These are phyloP conservation scores for Chytridium lagenaria DNA, from an alignment of 371 early-diverging fungal species.

Conservation along the genomic window DNA sequence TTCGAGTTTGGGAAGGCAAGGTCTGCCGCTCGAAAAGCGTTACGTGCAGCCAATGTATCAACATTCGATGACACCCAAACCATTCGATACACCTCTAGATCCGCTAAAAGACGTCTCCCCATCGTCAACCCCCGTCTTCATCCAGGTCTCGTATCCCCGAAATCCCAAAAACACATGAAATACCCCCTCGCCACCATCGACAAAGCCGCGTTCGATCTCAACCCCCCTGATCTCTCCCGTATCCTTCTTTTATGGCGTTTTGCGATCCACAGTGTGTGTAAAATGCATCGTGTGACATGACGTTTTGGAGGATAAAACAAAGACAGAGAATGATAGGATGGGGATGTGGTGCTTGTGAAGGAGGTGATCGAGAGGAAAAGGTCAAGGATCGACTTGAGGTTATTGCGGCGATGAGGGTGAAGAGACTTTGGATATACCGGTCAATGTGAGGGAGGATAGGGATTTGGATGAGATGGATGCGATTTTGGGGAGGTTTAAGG, in stretches of 20 bases:
- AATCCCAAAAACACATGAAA: background rate
- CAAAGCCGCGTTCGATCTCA: background rate
- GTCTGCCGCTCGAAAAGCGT: background rate
- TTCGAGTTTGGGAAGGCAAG: slow-evolving; percentile 10
- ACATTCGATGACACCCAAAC: background rate
- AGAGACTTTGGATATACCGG: slow-evolving; percentile 27
- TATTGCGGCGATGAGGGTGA: slow-evolving; percentile 28
- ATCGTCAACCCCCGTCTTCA: too few species aligned
- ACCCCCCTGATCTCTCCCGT: slow-evolving; percentile 17
- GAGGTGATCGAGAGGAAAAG: background rate
- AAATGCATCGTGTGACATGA: slow-evolving; percentile 8
- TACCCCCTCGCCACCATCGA: slow-evolving; percentile 27
- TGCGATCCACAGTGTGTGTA: slow-evolving; percentile 20
- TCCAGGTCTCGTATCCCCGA: too few species aligned
- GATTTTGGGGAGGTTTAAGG: slow-evolving; percentile 29
- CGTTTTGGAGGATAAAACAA: slow-evolving; percentile 29
- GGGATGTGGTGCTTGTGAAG: background rate
- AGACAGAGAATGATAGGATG: background rate
- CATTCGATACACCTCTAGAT: too few species aligned
- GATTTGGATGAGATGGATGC: slow-evolving; percentile 34
- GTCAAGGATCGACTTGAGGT: slow-evolving; percentile 24
- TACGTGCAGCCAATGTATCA: background rate
- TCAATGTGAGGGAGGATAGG: slow-evolving; percentile 22
- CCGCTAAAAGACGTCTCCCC: too few species aligned
- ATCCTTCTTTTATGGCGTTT: slow-evolving; percentile 21